These are phyloP conservation scores for Diphasiastrum complanatum DNA, from an alignment of 83 land plant species.

Conservation along the genomic window DNA sequence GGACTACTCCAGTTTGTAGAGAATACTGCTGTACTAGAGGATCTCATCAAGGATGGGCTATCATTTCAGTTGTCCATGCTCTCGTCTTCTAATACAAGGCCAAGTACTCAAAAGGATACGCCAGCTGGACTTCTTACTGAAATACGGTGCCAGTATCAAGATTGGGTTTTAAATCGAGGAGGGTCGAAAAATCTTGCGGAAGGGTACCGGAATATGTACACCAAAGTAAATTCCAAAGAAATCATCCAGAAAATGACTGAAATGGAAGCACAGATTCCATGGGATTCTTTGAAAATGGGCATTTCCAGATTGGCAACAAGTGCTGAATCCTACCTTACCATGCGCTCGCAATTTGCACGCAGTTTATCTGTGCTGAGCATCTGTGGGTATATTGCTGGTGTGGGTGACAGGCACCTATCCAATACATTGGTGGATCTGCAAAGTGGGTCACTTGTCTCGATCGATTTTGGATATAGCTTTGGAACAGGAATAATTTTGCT, in stretches of 20 bases:
- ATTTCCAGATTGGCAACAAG: constrained; percentile 42
- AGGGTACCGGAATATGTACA: constrained; percentile 36
- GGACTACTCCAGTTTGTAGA: constrained; percentile 54
- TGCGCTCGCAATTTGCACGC: constrained; percentile 39
- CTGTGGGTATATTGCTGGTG: constrained; percentile 50
- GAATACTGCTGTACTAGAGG: constrained; percentile 40
- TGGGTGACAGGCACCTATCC: constrained; percentile 45
- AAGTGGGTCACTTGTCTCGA: constrained; percentile 42
- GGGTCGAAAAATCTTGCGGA: constrained; percentile 24
- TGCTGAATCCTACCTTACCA: constrained; percentile 46
- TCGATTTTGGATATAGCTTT: constrained; percentile 58
- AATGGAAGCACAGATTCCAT: constrained; percentile 31
- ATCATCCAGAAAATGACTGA: constrained; percentile 24
- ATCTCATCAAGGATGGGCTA: constrained; percentile 45
- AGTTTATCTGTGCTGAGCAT: constrained; percentile 43
- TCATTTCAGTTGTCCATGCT: constrained; percentile 10
- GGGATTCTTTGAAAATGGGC: constrained; percentile 42
- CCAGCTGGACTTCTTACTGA: constrained; percentile 14
- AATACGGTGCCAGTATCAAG: constrained; percentile 25
- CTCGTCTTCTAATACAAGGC: constrained; percentile 4
- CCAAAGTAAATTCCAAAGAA: constrained; percentile 28
- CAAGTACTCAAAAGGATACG: constrained; percentile 16
- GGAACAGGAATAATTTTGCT: constrained; percentile 48
- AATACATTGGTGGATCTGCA: constrained; percentile 43
- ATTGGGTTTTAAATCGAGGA: constrained; percentile 40